Base-by-base conservation (phyloP, 2,329 filamentous ascomycete genomes). In the Aspergillus pseudoviridinutans region DNA sequence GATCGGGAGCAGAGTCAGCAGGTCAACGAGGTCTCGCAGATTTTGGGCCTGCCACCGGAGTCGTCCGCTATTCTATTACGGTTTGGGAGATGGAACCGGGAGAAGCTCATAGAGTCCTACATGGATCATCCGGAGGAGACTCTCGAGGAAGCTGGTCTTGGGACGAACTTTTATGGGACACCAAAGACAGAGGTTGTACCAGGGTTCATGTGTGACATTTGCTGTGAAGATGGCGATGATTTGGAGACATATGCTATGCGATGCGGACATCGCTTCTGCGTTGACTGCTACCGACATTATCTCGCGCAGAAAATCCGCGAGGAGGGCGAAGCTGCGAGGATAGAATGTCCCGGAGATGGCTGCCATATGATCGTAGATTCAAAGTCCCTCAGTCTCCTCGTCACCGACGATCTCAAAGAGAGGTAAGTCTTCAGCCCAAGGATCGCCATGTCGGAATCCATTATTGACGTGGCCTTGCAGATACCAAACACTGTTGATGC, bases 1-100 rank as follows among this genome's bases (percentile, higher is more conserved):
- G 87, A 94, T 70, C 81, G 78, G 35, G 90, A 96, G 69, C 94
- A 99, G 74, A 86, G 92, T 66, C 85, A 87, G 55, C 89, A 97
- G 76, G 85, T 99, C 66, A 83, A 88, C 65, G 92, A 97, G 71
- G 92, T 97, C 59, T 92, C 94, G 62, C 89, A 88, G 79, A 93
- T 99, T 62, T 82, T 99, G 38, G 90, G 92, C 58, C 87, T 97
- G 71, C 87, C 90, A 17, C 89, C 91, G 66, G 94, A 97, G 75
- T 90, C 94, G 61, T 87, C 90, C 0, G 93, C 92, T 25, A 97
- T 99, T 54, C 81, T 99, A 44, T 80, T 99, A 58, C 88, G 94
- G 50, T 85, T 94, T 75, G 91, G 90, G 66, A 85, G 92, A 69
- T 99, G 94, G 94, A 97, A 97, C 75, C 94, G 96, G 74, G 94